phyloP scores from a whole-genome alignment of 306 rosid species.

The Argentina anserina region DNA sequence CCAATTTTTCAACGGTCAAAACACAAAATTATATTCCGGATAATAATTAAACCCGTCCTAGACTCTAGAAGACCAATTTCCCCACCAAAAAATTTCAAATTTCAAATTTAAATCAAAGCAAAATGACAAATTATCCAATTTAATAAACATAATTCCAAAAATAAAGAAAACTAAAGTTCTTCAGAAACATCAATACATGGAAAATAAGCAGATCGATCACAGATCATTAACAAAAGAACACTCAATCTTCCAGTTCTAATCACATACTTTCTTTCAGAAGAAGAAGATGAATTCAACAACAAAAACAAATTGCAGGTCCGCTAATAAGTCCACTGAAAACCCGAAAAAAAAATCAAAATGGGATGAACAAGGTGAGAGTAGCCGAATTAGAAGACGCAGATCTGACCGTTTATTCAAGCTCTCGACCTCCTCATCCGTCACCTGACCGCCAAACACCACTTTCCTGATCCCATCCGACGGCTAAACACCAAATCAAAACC shows the following conservation, averaged over 20 bases:
- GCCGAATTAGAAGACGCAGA: slow-evolving; percentile 32
- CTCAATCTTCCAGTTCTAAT: too few relatives aligned
- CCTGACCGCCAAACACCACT: slow-evolving; percentile 98
- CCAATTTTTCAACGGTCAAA: neutral
- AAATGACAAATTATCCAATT: neutral
- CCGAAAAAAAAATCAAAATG: neutral
- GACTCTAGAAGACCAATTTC: neutral
- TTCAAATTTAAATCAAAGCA: neutral
- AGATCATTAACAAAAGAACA: slow-evolving; percentile 20
- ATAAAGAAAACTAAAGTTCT: neutral
- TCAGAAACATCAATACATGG: neutral
- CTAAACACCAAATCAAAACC: slow-evolving; percentile 27
- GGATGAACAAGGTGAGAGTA: neutral
- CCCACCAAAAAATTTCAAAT: neutral
- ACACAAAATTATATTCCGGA: neutral
- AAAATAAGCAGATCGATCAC: slow-evolving; percentile 22
- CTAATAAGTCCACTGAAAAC: slow-evolving; percentile 4
- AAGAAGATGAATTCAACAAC: too few relatives aligned
- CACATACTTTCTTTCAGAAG: too few relatives aligned
- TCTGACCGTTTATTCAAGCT: slow-evolving; percentile 95
- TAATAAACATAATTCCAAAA: neutral
- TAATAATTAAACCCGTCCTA: neutral
- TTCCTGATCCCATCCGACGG: slow-evolving; percentile 99
- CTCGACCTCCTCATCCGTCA: slow-evolving; percentile 89
- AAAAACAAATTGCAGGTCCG: neutral